phyloP scores from a whole-genome alignment of 257 asterid genomes.

The Fraxinus excelsior region DNA sequence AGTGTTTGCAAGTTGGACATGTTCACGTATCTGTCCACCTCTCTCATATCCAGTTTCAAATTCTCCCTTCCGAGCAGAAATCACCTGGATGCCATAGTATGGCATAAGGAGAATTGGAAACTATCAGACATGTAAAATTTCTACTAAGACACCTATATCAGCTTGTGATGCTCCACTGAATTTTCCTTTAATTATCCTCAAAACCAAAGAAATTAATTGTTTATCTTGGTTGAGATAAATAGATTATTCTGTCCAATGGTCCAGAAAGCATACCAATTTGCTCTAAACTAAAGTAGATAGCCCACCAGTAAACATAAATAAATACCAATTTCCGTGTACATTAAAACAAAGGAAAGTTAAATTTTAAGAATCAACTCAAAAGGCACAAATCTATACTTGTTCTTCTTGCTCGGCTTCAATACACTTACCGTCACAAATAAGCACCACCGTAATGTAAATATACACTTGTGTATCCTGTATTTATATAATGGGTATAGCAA shows the following conservation, averaged over 20 bases:
- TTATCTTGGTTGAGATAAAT: neutral
- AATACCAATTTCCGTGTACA: too few species aligned
- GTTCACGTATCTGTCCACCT: slow-evolving; percentile 99
- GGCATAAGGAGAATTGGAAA: neutral
- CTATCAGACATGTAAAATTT: neutral
- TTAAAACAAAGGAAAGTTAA: too few species aligned
- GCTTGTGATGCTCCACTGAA: slow-evolving; percentile 98
- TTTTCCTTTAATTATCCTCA: neutral
- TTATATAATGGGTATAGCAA: neutral
- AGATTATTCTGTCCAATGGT: neutral
- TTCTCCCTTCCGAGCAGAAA: slow-evolving; percentile 91
- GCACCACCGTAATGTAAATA: slow-evolving; percentile 8
- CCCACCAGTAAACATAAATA: neutral
- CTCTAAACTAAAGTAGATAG: neutral
- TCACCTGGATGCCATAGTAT: slow-evolving; percentile 3
- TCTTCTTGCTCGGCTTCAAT: too few species aligned
- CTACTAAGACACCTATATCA: slow-evolving; percentile 88
- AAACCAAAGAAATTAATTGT: neutral
- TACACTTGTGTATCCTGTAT: slow-evolving; percentile 4
- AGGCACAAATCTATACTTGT: too few species aligned
- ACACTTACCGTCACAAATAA: too few species aligned
- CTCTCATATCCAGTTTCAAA: slow-evolving; percentile 98
- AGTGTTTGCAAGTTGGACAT: slow-evolving; percentile 96
- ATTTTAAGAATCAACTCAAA: too few species aligned
- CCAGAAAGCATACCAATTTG: neutral